Conservation (phyloP, 805 yeast species). For the Myxozyma neglecta region DNA sequence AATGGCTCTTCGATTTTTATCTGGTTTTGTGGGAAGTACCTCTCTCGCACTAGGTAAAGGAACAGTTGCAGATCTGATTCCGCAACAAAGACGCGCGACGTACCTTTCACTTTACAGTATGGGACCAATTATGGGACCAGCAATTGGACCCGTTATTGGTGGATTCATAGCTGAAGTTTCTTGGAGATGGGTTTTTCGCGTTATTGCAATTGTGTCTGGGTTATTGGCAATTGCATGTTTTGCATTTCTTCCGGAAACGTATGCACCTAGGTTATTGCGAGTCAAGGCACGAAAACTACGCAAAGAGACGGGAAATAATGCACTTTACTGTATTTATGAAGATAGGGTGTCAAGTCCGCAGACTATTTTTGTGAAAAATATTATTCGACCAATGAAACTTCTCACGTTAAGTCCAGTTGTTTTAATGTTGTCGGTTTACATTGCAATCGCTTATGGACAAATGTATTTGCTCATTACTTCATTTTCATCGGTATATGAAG, state of each 20-base stretch:
- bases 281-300: conserved; percentile 64
- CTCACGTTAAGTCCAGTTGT: conserved; percentile 55
- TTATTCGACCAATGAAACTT: conserved; percentile 54
- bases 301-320: conserved; percentile 40
- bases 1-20: conserved; percentile 58
- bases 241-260: conserved; percentile 74
- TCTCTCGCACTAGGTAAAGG: conserved; percentile 72
- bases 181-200: conserved; percentile 57
- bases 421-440: conserved; percentile 53
- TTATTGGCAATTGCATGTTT: conserved; percentile 16
- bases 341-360: conserved; percentile 40
- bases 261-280: conserved; percentile 75
- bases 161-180: conserved; percentile 59
- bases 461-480: conserved; percentile 61
- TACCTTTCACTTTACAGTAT: not conserved
- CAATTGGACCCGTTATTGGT: conserved; percentile 47
- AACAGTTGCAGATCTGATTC: conserved; percentile 58
- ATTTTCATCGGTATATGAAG: conserved; percentile 54
- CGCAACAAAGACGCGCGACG: conserved; percentile 26
- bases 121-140: conserved; percentile 46
- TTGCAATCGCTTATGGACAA: conserved; percentile 57
- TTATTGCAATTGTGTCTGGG: conserved; percentile 38
- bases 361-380: conserved; percentile 47
- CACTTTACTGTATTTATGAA: conserved; percentile 44
- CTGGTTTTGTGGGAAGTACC: conserved; percentile 66